These are phyloP conservation scores for Pythium biforme DNA, from an alignment of 352 stramenopile genomes.

Conservation along the genomic window DNA sequence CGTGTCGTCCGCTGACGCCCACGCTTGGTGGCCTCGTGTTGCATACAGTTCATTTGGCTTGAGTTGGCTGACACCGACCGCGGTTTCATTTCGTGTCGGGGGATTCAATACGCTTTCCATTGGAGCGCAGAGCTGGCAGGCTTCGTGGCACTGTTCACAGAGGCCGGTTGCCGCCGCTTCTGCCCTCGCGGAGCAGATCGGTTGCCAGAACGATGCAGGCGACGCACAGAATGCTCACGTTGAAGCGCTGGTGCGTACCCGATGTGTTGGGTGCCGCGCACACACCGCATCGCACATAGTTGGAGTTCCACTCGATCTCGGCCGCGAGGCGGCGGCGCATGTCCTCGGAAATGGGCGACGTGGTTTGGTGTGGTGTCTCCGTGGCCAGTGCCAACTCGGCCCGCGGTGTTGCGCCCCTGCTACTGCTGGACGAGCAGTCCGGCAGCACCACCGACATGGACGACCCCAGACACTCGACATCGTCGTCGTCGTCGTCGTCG, in stretches of 20 bases:
- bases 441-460: not conserved
- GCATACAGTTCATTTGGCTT: too few species aligned
- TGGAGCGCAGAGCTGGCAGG: too few species aligned
- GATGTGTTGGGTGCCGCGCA: constrained; percentile 5
- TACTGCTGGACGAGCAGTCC: not conserved
- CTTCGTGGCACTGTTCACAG: too few species aligned
- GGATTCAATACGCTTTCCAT: too few species aligned
- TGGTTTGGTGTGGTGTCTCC: too few species aligned
- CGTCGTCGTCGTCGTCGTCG: constrained; percentile 12
- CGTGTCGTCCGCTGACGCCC: too few species aligned
- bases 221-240: constrained; percentile 5
- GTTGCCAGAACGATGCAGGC: constrained; percentile 2
- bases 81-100: too few species aligned
- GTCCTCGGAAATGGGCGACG: not conserved
- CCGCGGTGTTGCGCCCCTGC: not conserved
- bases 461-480: constrained; percentile 22
- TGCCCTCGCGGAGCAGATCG: not conserved
- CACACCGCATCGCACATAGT: not conserved
- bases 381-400: too few species aligned
- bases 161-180: too few species aligned
- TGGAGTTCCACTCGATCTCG: not conserved
- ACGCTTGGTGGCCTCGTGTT: too few species aligned
- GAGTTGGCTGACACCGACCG: too few species aligned
- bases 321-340: not conserved
- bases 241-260: constrained; percentile 17